These are phyloP conservation scores for Xerocomus potaroensis DNA, from an alignment of 768 basidiomycete genomes.

Conservation along the genomic window DNA sequence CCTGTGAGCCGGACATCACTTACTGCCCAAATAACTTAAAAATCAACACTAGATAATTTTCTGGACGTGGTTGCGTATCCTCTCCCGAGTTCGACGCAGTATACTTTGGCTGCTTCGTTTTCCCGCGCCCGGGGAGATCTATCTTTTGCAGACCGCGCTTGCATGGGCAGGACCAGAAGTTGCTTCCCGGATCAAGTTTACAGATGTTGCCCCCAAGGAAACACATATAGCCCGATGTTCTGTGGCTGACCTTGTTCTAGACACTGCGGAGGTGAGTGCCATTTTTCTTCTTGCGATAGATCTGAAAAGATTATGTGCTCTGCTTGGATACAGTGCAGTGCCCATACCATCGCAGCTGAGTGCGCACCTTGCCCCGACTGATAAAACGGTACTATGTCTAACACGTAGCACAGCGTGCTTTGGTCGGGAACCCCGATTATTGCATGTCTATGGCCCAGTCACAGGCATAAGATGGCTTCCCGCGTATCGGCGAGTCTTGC, in stretches of 20 bases:
- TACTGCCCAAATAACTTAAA: background rate
- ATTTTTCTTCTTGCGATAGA: background rate
- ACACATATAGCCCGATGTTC: constrained; percentile 42
- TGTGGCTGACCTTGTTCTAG: constrained; percentile 48
- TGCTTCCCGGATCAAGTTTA: constrained; percentile 43
- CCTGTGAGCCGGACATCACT: constrained; percentile 25
- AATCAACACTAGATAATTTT: constrained; percentile 35
- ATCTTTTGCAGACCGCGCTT: constrained; percentile 38
- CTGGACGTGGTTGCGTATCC: constrained; percentile 46
- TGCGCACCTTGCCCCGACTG: constrained; percentile 20
- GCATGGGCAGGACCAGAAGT: constrained; percentile 45
- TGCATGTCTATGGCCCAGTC: constrained; percentile 41
- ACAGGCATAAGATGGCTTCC: constrained; percentile 47
- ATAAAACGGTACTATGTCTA: background rate
- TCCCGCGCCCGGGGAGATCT: constrained; percentile 43
- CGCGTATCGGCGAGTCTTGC: constrained; percentile 48
- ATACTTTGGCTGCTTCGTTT: constrained; percentile 54
- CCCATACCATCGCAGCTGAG: constrained; percentile 50
- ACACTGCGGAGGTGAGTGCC: constrained; percentile 43
- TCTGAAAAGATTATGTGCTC: background rate
- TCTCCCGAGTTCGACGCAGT: constrained; percentile 40
- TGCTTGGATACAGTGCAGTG: constrained; percentile 39
- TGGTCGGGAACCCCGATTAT: constrained; percentile 51
- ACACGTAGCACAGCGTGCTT: constrained; percentile 35
- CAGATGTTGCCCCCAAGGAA: constrained; percentile 45